Evolutionary conservation across 768 basidiomycete genomes (phyloP).

Genomic region (Leccinum sublutescens): DNA sequence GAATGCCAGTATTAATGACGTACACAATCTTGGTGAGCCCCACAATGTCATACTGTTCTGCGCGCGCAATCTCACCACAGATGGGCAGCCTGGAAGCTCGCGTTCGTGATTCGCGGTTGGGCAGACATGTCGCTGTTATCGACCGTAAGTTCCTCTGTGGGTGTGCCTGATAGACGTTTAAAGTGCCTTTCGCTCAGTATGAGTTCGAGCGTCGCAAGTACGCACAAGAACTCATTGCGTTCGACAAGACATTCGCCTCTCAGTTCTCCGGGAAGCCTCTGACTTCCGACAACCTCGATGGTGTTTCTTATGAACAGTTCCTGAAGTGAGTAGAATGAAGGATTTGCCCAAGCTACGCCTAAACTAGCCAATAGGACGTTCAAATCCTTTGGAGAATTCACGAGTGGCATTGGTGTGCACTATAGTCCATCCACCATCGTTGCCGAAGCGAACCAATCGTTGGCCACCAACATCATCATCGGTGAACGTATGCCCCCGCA

Average conservation of each 20-base stretch:
- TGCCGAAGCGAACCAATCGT: conserved; percentile 33
- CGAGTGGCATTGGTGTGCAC: conserved; percentile 49
- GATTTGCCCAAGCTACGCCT: neutral
- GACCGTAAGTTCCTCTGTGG: conserved; percentile 35
- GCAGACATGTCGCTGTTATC: conserved; percentile 44
- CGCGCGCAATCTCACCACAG: neutral
- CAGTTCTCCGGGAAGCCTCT: conserved; percentile 55
- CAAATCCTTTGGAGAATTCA: conserved; percentile 45
- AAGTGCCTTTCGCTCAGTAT: conserved; percentile 34
- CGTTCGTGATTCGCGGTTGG: conserved; percentile 47
- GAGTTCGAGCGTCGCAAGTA: conserved; percentile 53
- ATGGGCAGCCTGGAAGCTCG: conserved; percentile 50
- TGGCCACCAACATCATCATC: conserved; percentile 40
- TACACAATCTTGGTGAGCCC: conserved; percentile 46
- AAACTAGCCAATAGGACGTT: conserved; percentile 36
- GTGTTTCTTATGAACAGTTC: conserved; percentile 44
- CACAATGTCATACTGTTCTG: neutral
- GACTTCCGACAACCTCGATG: conserved; percentile 36
- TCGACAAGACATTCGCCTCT: conserved; percentile 50
- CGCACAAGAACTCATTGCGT: conserved; percentile 53
- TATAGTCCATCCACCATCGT: conserved; percentile 43
- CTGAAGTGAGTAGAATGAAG: conserved; percentile 32
- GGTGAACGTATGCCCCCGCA: conserved; percentile 54
- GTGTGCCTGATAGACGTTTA: neutral
- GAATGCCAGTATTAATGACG: conserved; percentile 55